Evolutionary conservation across 768 basidiomycete genomes (phyloP).

Genomic region (Rhizopogon vinicolor): DNA sequence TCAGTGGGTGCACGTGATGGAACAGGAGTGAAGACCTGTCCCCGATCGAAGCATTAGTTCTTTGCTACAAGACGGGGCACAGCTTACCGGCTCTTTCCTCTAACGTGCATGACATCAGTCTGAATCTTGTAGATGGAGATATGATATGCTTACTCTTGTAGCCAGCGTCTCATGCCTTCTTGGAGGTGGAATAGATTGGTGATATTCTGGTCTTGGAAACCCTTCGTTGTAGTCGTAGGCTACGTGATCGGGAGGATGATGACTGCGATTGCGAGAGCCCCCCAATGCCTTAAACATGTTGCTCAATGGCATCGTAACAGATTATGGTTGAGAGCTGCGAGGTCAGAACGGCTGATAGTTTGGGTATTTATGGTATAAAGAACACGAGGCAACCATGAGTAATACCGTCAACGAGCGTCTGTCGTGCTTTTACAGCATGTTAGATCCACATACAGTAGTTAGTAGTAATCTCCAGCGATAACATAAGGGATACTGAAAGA

Average conservation of each 20-base stretch:
- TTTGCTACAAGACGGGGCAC: background rate
- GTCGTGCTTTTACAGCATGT: conserved; percentile 2
- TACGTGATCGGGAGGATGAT: conserved; percentile 18
- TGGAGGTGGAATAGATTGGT: conserved; percentile 5
- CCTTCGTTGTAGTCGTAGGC: conserved; percentile 25
- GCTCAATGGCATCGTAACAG: conserved; percentile 27
- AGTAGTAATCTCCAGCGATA: background rate
- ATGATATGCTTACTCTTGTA: background rate
- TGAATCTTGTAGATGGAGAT: background rate
- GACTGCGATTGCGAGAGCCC: conserved; percentile 26
- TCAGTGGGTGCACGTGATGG: conserved; percentile 30
- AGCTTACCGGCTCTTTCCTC: conserved; percentile 28
- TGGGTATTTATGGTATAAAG: conserved; percentile 23
- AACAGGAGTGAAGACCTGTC: conserved; percentile 26
- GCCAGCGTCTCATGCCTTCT: conserved; percentile 15
- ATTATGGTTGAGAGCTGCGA: conserved; percentile 11
- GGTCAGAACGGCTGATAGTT: conserved; percentile 6
- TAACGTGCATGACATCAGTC: conserved; percentile 3
- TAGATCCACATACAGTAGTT: background rate
- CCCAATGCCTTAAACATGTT: conserved; percentile 33
- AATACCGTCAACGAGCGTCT: background rate
- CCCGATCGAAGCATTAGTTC: conserved; percentile 5
- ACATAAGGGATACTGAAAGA: background rate
- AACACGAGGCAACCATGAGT: conserved; percentile 24
- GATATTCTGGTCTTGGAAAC: conserved; percentile 23